phyloP scores from a whole-genome alignment of 805 yeast genomes.

The Middelhovenomyces tepae region DNA sequence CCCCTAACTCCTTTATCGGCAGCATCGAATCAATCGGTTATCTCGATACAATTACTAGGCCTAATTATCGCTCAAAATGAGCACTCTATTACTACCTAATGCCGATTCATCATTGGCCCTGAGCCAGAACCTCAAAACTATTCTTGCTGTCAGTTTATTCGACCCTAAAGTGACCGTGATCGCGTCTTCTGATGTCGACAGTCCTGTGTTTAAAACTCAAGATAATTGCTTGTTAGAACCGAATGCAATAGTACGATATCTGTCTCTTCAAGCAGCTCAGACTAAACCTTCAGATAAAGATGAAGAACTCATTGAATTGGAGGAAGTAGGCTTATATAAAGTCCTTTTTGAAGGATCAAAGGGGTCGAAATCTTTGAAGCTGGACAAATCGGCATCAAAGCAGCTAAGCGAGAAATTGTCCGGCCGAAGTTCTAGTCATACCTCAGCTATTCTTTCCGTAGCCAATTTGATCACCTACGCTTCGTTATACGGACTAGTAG shows the following conservation, averaged over 20 bases:
- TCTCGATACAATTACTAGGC: too few species aligned
- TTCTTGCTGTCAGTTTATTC: constrained; percentile 34
- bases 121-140: constrained; percentile 35
- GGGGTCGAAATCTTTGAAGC: too few species aligned
- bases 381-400: constrained; percentile 16
- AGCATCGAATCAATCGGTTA: too few species aligned
- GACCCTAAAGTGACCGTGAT: constrained; percentile 23
- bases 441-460: constrained; percentile 27
- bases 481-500: constrained; percentile 33
- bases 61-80: too few species aligned
- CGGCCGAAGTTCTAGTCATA: too few species aligned
- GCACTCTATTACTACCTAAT: constrained; percentile 10
- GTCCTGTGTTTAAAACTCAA: constrained; percentile 12
- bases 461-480: constrained; percentile 38
- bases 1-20: too few species aligned
- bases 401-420: constrained; percentile 19
- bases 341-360: constrained; percentile 27
- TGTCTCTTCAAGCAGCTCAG: constrained; percentile 18
- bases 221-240: constrained; percentile 34
- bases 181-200: constrained; percentile 17
- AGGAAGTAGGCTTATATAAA: constrained; percentile 32
- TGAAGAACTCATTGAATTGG: constrained; percentile 26
- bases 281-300: constrained; percentile 25
- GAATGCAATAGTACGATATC: constrained; percentile 43
- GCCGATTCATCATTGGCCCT: constrained; percentile 22